Percentiles rank a stretch among this genome's conserved stretches.
Conservation (phyloP, 202 grass and related monocot genomes). For the Dendrocalamus latiflorus region DNA sequence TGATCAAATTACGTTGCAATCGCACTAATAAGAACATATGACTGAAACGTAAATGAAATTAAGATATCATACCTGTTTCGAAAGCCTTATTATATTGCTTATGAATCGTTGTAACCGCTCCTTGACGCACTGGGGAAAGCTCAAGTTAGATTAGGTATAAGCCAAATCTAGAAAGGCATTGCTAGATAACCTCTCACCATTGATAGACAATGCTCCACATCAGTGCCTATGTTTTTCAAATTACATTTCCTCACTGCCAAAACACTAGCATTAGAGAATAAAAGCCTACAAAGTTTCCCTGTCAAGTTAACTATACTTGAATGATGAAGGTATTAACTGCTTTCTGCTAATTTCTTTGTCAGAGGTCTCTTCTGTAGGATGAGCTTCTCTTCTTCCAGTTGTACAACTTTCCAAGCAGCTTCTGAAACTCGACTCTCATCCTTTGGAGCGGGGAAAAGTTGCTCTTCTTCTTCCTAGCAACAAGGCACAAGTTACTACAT, state of each 20-base stretch:
- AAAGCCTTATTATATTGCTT: conserved; percentile 77
- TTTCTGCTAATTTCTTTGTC: conserved; percentile 68
- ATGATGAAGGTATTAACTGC: conserved; percentile 55
- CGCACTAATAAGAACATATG: too few species aligned
- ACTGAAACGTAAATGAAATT: not conserved
- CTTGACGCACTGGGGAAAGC: conserved; percentile 65
- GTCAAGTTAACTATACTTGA: conserved; percentile 21
- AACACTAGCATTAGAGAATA: conserved; percentile 30
- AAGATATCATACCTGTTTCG: conserved; percentile 64
- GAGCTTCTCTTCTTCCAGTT: conserved; percentile 88
- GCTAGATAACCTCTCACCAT: conserved; percentile 61
- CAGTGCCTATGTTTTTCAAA: conserved; percentile 72
- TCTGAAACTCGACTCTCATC: conserved; percentile 86
- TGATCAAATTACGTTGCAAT: too few species aligned
- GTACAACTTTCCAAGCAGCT: conserved; percentile 80
- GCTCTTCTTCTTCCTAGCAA: conserved; percentile 93
- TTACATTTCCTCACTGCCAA: conserved; percentile 83
- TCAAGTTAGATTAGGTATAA: not conserved
- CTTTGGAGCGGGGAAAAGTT: conserved; percentile 74
- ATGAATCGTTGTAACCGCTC: conserved; percentile 80
- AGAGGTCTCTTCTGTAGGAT: conserved; percentile 73
- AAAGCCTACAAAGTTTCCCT: not conserved
- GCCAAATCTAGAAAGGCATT: conserved; percentile 11
- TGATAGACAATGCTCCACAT: conserved; percentile 78
- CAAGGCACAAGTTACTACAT: conserved; percentile 6